Base-by-base conservation (phyloP, 768 basidiomycete species). In the Clavaria fumosa region DNA sequence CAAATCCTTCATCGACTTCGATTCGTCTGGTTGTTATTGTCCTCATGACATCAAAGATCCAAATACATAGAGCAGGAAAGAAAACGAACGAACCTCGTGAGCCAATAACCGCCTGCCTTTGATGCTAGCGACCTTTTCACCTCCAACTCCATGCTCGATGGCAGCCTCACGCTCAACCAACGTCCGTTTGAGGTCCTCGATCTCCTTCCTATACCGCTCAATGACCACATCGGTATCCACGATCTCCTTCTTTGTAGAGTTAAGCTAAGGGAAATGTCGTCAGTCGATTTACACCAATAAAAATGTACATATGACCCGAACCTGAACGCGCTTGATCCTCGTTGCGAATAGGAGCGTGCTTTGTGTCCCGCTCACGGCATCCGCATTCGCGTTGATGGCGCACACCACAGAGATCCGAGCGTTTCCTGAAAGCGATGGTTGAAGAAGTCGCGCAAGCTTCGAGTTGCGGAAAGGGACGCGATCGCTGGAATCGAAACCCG, bases 381-480 rank as follows among this genome's bases (percentile, higher is more conserved):
- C 58, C 2, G 64, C 54, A 35, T 90, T 84, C 0, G 93, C 89
- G 49, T 91, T 93, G 52, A 97, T 72, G 0, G 93, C 97, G 55
- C 91, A 95, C 37, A 97, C 80, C 11, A 99, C 91, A 28, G 85
- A 89, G 37, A 99, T 91, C 5, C 89, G 76, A 15, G 93, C 91
- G 53, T 97, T 88, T 1, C 93, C 93, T 0, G 89, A 83, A 1
- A 99, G 66, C 0, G 90, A 96, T 1, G 93, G 90, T 55, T 96
- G 91, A 4, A 97, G 70, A 56, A 97, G 74, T 17, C 89, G 76
- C 11, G 90, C 95, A 7, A 97, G 69, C 56, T 97, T 97, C 30
- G 84, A 89, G 53, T 96, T 95, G 14, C 93, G 77, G 60, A 80
- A 97, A 2, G 91, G 91, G 10, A 97, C 78, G 52, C 96, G 89